These are phyloP conservation scores for Pleurotus sapidus DNA, from an alignment of 768 basidiomycete genomes.

Conservation along the genomic window DNA sequence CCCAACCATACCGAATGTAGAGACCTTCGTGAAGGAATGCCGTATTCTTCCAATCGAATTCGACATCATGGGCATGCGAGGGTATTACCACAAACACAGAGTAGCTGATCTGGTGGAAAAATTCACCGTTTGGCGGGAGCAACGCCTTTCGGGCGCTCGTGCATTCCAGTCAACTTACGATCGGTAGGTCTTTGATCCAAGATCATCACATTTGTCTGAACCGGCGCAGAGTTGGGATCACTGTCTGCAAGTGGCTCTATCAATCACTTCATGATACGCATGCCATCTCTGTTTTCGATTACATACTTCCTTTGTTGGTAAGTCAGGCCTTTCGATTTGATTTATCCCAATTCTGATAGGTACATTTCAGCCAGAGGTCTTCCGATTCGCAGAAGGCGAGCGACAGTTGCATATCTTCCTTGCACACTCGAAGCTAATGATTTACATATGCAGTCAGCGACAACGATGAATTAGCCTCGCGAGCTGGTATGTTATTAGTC, in stretches of 20 bases:
- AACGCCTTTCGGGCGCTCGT: slow-evolving; percentile 69
- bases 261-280: slow-evolving; percentile 73
- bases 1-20: slow-evolving; percentile 57
- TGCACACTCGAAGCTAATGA: no score
- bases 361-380: slow-evolving; percentile 58
- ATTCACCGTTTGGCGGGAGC: slow-evolving; percentile 68
- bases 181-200: slow-evolving; percentile 36
- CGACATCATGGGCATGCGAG: slow-evolving; percentile 77
- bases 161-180: slow-evolving; percentile 89
- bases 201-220: slow-evolving; percentile 6
- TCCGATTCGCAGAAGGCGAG: slow-evolving; percentile 71
- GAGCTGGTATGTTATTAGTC: slow-evolving; percentile 69
- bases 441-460: slow-evolving; percentile 51
- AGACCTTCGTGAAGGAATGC: slow-evolving; percentile 69
- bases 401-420: neutral
- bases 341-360: neutral
- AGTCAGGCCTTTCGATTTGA: slow-evolving; percentile 16
- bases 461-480: slow-evolving; percentile 64
- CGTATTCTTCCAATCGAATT: slow-evolving; percentile 47
- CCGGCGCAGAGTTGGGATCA: slow-evolving; percentile 51
- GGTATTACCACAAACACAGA: slow-evolving; percentile 55
- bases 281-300: slow-evolving; percentile 75
- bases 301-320: slow-evolving; percentile 80
- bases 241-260: slow-evolving; percentile 77
- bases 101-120: slow-evolving; percentile 58